Base-by-base conservation (phyloP, 2,329 filamentous ascomycete genomes). In the Cylindrodendrum hubeiense region DNA sequence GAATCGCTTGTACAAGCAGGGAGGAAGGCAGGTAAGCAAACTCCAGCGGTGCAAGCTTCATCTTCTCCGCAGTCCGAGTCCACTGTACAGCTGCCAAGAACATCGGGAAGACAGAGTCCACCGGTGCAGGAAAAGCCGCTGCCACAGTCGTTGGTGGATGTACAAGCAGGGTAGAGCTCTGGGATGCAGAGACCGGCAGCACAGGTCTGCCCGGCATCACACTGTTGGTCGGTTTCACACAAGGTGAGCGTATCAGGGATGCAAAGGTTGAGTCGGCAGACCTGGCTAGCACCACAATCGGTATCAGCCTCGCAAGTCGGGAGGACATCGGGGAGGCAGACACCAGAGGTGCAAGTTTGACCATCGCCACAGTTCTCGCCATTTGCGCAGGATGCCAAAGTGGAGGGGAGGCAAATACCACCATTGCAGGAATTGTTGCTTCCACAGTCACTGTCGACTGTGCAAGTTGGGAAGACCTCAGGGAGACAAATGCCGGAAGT, bases 181-280 rank as follows among this genome's bases (percentile, higher is more conserved):
- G 56, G 62, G 1, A 65, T 24, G 8, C 62, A 65, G 1, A 65
- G 55, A 2, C 57, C 63, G 7, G 28, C 47, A 5, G 39, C 51
- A 21, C 63, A 65, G 7, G 17, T 47, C 33, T 65, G 51, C 7
- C 51, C 50, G 22, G 43, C 12, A 10, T 21, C 46, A 17, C 63
- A 65, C 24, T 65, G 63, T 13, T 60, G 54, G 34, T 55, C 12
- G 30, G 44, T 56, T 12, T 33, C 33, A 22, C 63, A 65, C 15
- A 43, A 37, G 9, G 30, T 54, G 5, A 65, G 22, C 1, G 34
- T 51, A 8, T 53, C 30, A 1, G 64, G 59, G 4, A 63, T 39
- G 17, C 64, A 66, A 15, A 58, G 6, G 37, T 49, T 43, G n/a
- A 64, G 55, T 17, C 52, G 55, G 7, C 64, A 66, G 6, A 64